Evolutionary conservation across 805 yeast species (phyloP), one percentile per base, ranked within the genome.

Genomic region (Priceomyces castillae): DNA sequence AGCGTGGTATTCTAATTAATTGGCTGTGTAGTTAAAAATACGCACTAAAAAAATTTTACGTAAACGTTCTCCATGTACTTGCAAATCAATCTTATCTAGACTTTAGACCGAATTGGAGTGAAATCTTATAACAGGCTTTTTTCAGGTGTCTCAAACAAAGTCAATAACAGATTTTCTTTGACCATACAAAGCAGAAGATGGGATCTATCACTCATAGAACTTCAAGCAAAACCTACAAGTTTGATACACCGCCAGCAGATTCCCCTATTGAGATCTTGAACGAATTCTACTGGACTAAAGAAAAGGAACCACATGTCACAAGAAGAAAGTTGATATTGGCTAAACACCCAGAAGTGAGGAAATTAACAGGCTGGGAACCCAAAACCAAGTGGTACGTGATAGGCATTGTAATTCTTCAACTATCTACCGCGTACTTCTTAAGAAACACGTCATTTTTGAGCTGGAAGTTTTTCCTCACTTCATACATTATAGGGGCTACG

Each of bases 281-380:
- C 51, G 90, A 86, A 49, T 90, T 85, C 63, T 86, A 83, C 67
- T 86, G 96, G 92, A 89, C 96, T 0, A 76, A 78, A 41, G 84
- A 79, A 43, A 76, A 76, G 39, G 97, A 90, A 59, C 95, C 96
- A 2, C 97, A 90, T 58, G 77, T 83, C 2, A 54, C 75, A 3
- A 71, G 97, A 48, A 73, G 97, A 46, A 84, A 83, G 65, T 74
- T 73, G 45, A 90, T 90, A 44, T 66, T 90, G 54, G 77, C 78
- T 51, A 80, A 80, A 41, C 79, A 90, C 56, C 97, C 97, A 0
- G 81, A 88, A 48, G 86, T 90, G 17, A 73, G 84, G 17, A 84
- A 84, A 59, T 73, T 90, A 18, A 82, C 86, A 39, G 97, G 97
- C 3, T 86, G 80, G 47, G 97, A 90, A 61, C 95, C 96, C 1